Evolutionary conservation across 495 filamentous ascomycete species (phyloP), one percentile per base, ranked within the genome.

Genomic region (Penicillium roqueforti): DNA sequence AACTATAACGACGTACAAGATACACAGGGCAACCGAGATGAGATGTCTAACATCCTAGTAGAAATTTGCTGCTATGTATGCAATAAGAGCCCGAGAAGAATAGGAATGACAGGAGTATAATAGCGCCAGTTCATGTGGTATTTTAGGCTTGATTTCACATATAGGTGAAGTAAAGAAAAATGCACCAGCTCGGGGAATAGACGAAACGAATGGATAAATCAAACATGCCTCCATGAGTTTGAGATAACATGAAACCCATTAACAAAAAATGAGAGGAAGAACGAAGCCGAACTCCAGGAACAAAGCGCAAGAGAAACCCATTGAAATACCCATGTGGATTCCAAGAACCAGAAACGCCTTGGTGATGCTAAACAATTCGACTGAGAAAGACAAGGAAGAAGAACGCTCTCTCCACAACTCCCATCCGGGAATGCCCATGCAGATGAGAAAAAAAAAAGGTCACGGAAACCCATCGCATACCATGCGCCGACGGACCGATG

Each of bases 401-500:
- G n/a, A 42, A 37, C 53, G 37, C 45, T 38, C 43, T 53, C 53
- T 22, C 32, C 20, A 14, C 25, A 18, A 41, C 25, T 57, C 36
- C 37, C 53, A 38, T 31, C 23, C 25, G 18, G 43, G 31, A 43
- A 48, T 47, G 29, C 39, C 29, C 38, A 55, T 58, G 55, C 51
- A 56, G 29, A 32, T 7, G 47, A 45, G 16, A 39, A 42, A 25
- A 31, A 34, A 20, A 19, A 38, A 47, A 22, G 16, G 18, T 13
- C 29, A 23, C 34, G 26, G 38, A 59, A 34, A 10, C 31, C 32
- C 51, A 18, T 43, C 41, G 53, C 29, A 36, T 46, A 56, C 45
- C 55, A 58, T 61, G 45, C 61, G 48, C 52, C 58, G 45, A 61
- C 58, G 52, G 26, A 54, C 46, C 47, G 37, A 54, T 54, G 51